These are phyloP conservation scores for Artomyces pyxidatus DNA, from an alignment of 768 basidiomycete genomes.

Conservation along the genomic window DNA sequence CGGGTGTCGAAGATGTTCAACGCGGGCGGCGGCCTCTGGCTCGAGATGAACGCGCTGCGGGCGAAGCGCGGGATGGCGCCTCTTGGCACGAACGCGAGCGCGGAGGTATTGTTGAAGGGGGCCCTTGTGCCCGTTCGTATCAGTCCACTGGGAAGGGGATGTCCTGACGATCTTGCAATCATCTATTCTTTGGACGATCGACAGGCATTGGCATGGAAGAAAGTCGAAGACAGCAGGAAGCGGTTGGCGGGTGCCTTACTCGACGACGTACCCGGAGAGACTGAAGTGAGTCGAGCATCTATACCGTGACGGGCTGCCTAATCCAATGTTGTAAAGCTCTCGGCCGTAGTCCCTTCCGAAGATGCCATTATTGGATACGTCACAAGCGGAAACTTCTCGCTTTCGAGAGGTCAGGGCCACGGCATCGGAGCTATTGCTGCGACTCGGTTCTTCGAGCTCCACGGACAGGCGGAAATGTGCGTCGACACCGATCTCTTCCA, in stretches of 20 bases:
- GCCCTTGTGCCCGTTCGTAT: slow-evolving; percentile 66
- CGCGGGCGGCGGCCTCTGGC: slow-evolving; percentile 36
- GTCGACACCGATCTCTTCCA: not conserved
- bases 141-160: slow-evolving; percentile 55
- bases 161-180: slow-evolving; percentile 64
- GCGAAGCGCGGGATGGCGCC: slow-evolving; percentile 41
- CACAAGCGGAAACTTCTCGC: slow-evolving; percentile 77
- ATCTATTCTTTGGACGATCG: slow-evolving; percentile 58
- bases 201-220: slow-evolving; percentile 42
- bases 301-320: not conserved
- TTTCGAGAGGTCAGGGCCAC: slow-evolving; percentile 68
- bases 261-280: slow-evolving; percentile 21
- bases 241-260: slow-evolving; percentile 12
- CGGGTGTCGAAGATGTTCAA: slow-evolving; percentile 31
- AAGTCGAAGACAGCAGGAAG: slow-evolving; percentile 21
- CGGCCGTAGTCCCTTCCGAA: slow-evolving; percentile 32
- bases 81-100: slow-evolving; percentile 25
- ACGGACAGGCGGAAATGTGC: slow-evolving; percentile 39
- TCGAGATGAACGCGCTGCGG: slow-evolving; percentile 53
- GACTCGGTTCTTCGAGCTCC: slow-evolving; percentile 38
- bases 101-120: slow-evolving; percentile 41
- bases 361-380: slow-evolving; percentile 67
- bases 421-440: slow-evolving; percentile 72
- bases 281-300: slow-evolving; percentile 18
- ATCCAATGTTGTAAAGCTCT: slow-evolving; percentile 30